Percentiles rank a stretch among this genome's conserved stretches.
Conservation (phyloP, 2,329 filamentous ascomycete species). For the Didymella arachidicola region DNA sequence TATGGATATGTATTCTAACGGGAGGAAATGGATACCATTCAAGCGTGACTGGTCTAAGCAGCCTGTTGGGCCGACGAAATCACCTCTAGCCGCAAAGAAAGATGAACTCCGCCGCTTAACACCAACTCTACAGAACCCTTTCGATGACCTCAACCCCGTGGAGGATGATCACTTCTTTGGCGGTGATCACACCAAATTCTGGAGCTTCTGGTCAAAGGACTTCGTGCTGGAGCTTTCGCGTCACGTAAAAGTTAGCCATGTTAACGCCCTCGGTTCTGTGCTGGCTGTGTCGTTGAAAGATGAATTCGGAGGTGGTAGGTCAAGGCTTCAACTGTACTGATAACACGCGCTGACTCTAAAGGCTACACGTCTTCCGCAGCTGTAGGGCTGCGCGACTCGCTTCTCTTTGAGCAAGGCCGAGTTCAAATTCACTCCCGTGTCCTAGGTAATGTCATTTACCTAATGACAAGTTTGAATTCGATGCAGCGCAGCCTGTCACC, state of each 20-base stretch:
- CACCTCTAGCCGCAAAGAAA: background rate
- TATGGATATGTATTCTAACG: slow-evolving; percentile 52
- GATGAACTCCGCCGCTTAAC: background rate
- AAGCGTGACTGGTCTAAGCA: slow-evolving; percentile 17
- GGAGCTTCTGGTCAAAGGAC: slow-evolving; percentile 74
- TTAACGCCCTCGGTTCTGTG: slow-evolving; percentile 78
- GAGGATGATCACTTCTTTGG: background rate
- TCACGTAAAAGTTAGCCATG: slow-evolving; percentile 64
- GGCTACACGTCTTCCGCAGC: slow-evolving; percentile 67
- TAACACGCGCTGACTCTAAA: slow-evolving; percentile 18
- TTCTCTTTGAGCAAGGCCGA: slow-evolving; percentile 52
- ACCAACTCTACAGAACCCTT: no score
- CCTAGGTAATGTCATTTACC: slow-evolving; percentile 67
- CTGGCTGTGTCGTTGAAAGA: slow-evolving; percentile 70
- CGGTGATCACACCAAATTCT: slow-evolving; percentile 47
- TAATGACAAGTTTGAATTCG: slow-evolving; percentile 62
- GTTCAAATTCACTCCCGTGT: slow-evolving; percentile 66
- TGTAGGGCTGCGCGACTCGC: slow-evolving; percentile 59
- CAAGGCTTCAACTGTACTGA: background rate
- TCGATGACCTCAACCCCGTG: no score
- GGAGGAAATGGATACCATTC: slow-evolving; percentile 21
- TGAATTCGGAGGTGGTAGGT: slow-evolving; percentile 55
- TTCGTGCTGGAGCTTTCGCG: slow-evolving; percentile 69
- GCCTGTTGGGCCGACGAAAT: background rate
- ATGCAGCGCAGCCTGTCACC: slow-evolving; percentile 23